Evolutionary conservation across 192 early-diverging fungal genomes (phyloP), one percentile per base, ranked within the genome.

Genomic region (Pilobolus umbonatus): DNA sequence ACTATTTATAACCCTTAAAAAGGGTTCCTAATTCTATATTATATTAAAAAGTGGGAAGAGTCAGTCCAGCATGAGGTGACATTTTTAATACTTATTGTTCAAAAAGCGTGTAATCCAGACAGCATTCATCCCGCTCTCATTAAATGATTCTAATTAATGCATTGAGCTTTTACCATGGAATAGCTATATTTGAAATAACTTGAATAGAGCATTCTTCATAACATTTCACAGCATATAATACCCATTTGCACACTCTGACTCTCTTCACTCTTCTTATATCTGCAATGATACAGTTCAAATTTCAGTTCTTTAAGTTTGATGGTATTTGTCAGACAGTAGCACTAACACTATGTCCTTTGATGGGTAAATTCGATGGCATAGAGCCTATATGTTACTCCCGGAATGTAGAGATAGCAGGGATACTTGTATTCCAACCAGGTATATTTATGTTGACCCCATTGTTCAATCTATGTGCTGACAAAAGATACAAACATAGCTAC

Each of bases 381-480:
- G 92, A 94, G 64, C 93, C 95, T 28, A 64, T 73, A 35, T 97
- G 96, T 77, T 98, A 98, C 66, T 87, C 93, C 48, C 80, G 96
- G 38, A 97, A 98, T 72, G 90, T 98, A 61, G 90, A 93, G 59
- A 75, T 96, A 44, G 81, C 74, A 51, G 81, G 80, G 43, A 75
- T 82, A 24, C 77, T 97, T n/a, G 85, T 96, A 38, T 98, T 98
- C 72, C 92, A 98, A 75, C 90, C 92, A 32, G 75, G 80, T 82
- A 79, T 65, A 25, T 43, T 64, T 53, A 25, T 58, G 35, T 11
- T 40, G n/a, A 40, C 3, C n/a, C 11, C 38, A 15, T n/a, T 40
- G n/a, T 15, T 15, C 11, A 8, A 8, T 7, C 11, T 7, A 40
- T 3, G 3, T 15, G 11, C n/a, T 17, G 14, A 17, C 36, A 38